A percentile compares a stretch with the other conserved stretches of the same genome.
phyloP scores from a whole-genome alignment of 1,284 basidiomycete genomes.

The Earliella scabrosa region DNA sequence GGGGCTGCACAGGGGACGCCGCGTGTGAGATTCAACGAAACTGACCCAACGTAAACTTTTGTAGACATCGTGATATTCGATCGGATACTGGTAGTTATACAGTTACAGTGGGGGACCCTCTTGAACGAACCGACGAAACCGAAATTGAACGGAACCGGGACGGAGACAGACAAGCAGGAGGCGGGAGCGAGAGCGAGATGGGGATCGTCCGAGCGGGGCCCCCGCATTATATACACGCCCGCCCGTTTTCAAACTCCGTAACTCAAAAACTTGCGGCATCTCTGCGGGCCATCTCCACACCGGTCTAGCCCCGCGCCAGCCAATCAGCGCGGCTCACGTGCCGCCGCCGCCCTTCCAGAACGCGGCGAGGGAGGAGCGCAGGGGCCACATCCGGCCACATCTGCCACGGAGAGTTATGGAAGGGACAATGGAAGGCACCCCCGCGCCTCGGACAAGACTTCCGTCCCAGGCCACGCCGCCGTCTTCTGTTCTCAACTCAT shows the following conservation, averaged over 20 bases:
- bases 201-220: constrained; percentile 26
- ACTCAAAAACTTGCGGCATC: constrained; percentile 25
- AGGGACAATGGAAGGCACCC: constrained; percentile 4
- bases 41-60: constrained; percentile 89
- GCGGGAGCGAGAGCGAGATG: constrained; percentile 34
- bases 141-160: constrained; percentile 38
- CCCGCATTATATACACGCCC: constrained; percentile 52
- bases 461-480: too few species aligned
- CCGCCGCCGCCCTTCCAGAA: constrained; percentile 14
- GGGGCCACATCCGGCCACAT: constrained; percentile 14
- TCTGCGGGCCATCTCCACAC: constrained; percentile 21
- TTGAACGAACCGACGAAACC: constrained; percentile 48
- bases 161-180: constrained; percentile 33
- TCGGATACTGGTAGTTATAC: constrained; percentile 46
- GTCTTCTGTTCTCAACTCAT: neutral
- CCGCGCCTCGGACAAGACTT: neutral
- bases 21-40: constrained; percentile 35
- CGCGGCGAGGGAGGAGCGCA: neutral
- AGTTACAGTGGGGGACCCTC: constrained; percentile 45
- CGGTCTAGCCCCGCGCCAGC: constrained; percentile 20
- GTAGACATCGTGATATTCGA: constrained; percentile 56
- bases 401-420: constrained; percentile 12
- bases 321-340: constrained; percentile 19
- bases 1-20: constrained; percentile 16
- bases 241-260: constrained; percentile 35